phyloP scores from a whole-genome alignment of 495 filamentous ascomycete species.

The Margaritispora aquatica region DNA sequence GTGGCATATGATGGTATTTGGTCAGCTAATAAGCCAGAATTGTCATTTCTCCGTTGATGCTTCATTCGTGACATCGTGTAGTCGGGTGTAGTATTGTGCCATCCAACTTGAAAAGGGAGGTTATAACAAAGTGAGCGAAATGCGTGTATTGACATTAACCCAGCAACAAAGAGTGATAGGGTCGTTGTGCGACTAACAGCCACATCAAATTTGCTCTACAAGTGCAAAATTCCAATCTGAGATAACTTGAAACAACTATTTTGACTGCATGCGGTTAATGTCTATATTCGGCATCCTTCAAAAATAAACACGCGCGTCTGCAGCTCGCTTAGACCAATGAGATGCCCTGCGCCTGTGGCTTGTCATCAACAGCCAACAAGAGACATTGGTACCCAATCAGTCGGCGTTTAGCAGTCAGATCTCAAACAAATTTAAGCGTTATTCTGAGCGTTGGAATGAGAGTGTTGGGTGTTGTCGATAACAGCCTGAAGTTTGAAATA shows the following conservation, averaged over 20 bases:
- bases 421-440: not conserved
- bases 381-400: not conserved
- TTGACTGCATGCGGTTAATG: not conserved
- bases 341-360: not conserved
- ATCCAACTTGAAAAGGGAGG: too few species aligned
- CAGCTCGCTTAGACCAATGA: not conserved
- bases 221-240: not conserved
- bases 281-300: not conserved
- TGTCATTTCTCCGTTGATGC: too few species aligned
- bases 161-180: too few species aligned
- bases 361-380: not conserved
- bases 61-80: too few species aligned
- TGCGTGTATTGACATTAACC: too few species aligned
- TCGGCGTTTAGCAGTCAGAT: not conserved
- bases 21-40: too few species aligned
- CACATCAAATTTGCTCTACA: not conserved
- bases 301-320: not conserved
- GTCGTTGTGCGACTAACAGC: not conserved
- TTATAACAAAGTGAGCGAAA: too few species aligned
- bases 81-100: too few species aligned
- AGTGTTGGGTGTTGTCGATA: too few species aligned
- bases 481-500: too few species aligned
- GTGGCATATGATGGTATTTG: too few species aligned
- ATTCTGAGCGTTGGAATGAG: too few species aligned
- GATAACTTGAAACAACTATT: constrained; percentile 3